These are phyloP conservation scores for Clarireedia monteithiana DNA, from an alignment of 2,329 filamentous ascomycete species.

Conservation along the genomic window DNA sequence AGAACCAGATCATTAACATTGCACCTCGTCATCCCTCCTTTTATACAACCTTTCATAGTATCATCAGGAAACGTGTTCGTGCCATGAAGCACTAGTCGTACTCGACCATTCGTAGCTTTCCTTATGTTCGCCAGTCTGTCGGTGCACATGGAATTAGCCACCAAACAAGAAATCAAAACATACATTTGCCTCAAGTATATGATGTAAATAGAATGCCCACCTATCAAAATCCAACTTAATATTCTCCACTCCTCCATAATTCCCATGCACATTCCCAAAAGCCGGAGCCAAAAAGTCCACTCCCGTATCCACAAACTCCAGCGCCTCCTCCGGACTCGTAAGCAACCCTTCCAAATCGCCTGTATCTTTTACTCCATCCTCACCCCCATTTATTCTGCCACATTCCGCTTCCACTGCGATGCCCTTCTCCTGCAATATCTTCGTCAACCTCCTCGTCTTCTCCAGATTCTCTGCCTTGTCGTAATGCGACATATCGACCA, in stretches of 20 bases:
- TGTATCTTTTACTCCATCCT: conserved; percentile 67
- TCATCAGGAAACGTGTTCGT: conserved; percentile 45
- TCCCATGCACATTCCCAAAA: conserved; percentile 61
- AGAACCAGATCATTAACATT: conserved; percentile 24
- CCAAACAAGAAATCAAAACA: neutral
- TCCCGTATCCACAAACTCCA: conserved; percentile 55
- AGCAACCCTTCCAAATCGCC: conserved; percentile 52
- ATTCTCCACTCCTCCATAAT: conserved; percentile 40
- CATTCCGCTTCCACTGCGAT: conserved; percentile 63
- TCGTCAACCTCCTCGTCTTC: conserved; percentile 49
- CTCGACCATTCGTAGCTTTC: conserved; percentile 31
- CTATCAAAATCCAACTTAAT: conserved; percentile 32
- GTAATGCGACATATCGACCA: conserved; percentile 72
- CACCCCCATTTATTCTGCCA: conserved; percentile 63
- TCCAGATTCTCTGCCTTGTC: conserved; percentile 65
- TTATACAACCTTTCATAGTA: conserved; percentile 43
- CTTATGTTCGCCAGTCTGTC: conserved; percentile 13
- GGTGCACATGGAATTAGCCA: too few relatives aligned
- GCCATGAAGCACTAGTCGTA: conserved; percentile 46
- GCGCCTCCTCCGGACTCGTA: conserved; percentile 54
- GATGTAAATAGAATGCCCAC: conserved; percentile 15
- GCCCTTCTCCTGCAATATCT: conserved; percentile 43
- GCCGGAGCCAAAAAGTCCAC: conserved; percentile 61
- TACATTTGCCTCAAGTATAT: neutral
- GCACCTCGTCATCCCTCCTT: conserved; percentile 35